These are phyloP conservation scores for Cerioporus squamosus DNA, from an alignment of 1,284 basidiomycete genomes.

Conservation along the genomic window DNA sequence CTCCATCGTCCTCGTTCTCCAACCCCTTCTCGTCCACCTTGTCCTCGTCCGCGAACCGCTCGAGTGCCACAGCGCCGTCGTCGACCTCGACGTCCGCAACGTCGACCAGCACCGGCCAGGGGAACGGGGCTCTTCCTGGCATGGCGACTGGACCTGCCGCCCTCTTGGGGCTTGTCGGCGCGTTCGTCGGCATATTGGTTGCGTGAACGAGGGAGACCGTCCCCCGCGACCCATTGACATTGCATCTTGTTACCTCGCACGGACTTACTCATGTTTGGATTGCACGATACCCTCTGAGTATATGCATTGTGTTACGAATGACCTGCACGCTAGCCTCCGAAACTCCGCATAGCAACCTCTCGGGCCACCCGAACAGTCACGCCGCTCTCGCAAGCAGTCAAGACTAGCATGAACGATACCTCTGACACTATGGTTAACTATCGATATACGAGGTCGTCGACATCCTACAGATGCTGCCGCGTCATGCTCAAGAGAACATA, in stretches of 20 bases:
- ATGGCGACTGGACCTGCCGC: neutral
- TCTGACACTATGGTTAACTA: too few relatives aligned
- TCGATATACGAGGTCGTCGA: too few relatives aligned
- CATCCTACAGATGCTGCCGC: too few relatives aligned
- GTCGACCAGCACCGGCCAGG: neutral
- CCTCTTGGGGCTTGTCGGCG: neutral
- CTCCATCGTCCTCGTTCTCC: slow-evolving; percentile 24
- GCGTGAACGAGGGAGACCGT: neutral
- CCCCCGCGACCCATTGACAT: neutral
- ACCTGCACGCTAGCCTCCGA: too few relatives aligned
- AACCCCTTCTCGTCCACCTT: slow-evolving; percentile 21
- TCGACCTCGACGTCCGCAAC: neutral
- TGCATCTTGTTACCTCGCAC: neutral
- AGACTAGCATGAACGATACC: too few relatives aligned
- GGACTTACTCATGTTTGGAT: neutral
- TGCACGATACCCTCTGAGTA: too few relatives aligned
- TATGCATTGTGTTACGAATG: too few relatives aligned
- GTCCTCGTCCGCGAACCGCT: neutral
- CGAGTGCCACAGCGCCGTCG: neutral
- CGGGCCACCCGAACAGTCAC: too few relatives aligned
- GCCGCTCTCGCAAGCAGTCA: too few relatives aligned
- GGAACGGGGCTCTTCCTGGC: neutral
- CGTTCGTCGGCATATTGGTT: neutral
- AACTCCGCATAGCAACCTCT: too few relatives aligned
- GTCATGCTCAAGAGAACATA: too few relatives aligned